Evolutionary conservation across 768 basidiomycete species (phyloP).

Genomic region (Phaeolepiota aurea): DNA sequence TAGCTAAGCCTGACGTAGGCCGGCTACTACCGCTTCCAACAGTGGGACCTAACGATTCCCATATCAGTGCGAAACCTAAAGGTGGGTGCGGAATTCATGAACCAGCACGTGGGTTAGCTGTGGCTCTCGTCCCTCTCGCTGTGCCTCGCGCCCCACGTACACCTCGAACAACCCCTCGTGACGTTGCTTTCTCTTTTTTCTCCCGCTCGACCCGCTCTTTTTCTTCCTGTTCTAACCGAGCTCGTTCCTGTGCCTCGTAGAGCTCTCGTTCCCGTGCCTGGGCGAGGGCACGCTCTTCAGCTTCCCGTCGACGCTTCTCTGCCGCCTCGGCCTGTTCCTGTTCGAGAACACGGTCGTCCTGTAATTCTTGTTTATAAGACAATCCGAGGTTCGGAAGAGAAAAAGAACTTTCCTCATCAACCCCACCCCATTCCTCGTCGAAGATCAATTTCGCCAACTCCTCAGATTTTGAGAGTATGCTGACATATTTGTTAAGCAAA

Average conservation of each 20-base stretch:
- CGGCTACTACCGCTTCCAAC: too few species aligned
- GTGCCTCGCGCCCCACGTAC: conserved; percentile 68
- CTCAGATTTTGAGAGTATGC: conserved; percentile 63
- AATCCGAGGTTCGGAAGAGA: not conserved
- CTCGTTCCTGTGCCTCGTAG: conserved; percentile 33
- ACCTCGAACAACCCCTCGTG: conserved; percentile 56
- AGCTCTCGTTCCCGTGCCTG: conserved; percentile 22
- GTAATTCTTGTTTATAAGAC: not conserved
- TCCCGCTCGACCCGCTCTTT: conserved; percentile 37
- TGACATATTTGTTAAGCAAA: conserved; percentile 68
- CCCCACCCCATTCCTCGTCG: conserved; percentile 72
- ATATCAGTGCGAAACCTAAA: too few species aligned
- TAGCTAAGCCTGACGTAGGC: too few species aligned
- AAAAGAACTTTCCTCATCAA: conserved; percentile 47
- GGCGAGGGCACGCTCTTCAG: conserved; percentile 22
- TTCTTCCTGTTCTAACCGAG: conserved; percentile 36
- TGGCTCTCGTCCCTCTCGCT: conserved; percentile 38
- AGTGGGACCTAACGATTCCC: too few species aligned
- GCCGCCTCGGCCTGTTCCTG: conserved; percentile 37
- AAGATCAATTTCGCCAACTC: conserved; percentile 59
- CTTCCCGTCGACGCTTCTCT: conserved; percentile 27
- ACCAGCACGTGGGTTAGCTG: conserved; percentile 13
- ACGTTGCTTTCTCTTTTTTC: conserved; percentile 25
- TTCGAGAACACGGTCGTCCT: conserved; percentile 46
- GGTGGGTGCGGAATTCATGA: too few species aligned